Evolutionary conservation across 2,329 filamentous ascomycete genomes (phyloP), one percentile per base, ranked within the genome.

Genomic region (Stemphylium vesicarium): DNA sequence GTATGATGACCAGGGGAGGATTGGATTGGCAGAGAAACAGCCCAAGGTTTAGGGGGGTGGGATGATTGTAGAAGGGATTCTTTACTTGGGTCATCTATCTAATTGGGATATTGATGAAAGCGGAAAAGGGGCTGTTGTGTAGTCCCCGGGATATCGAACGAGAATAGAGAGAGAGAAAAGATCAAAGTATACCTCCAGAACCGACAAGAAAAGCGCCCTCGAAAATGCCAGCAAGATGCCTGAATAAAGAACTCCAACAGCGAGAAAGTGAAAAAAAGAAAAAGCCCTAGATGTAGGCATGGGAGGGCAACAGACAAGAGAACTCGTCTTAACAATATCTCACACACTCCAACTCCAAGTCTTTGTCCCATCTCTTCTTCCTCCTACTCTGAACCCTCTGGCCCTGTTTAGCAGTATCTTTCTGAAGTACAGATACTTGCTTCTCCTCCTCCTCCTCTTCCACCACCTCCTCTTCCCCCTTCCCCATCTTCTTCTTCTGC

Each of bases 1-100:
- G 36, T 91, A 92, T 72, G 85, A 90, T 70, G 79, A 78, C 8
- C 80, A 86, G 33, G 89, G 88, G 0, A 84, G 80, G 66, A 89
- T 91, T 56, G 69, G 72, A 36, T 43, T 75, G 53, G 68, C 67
- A 4, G 70, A 74, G 42, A 50, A 61, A 13, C 72, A 75, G 56
- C 68, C 69, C 0, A 63, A 70, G 59, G 50, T 75, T 12, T 43
- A 20, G 18, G n/a, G 36, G 18, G 18, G 22, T 4, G 22, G 7
- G 7, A 24, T 24, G 22, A 7, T 24, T 24, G 22, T 24, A 4
- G 22, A 24, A 24, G 22, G 22, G 7, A 24, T 24, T 8, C 5
- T 24, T 24, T 24, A 8, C 22, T 2, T 8, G 4, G 22, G 4
- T 24, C 22, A 24, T 24, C 7, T 24, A 24, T 24, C 22, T 24